Evolutionary conservation across 164 flowering plant genomes (phyloP).

Genomic region (Tetrastigma voinierianum): DNA sequence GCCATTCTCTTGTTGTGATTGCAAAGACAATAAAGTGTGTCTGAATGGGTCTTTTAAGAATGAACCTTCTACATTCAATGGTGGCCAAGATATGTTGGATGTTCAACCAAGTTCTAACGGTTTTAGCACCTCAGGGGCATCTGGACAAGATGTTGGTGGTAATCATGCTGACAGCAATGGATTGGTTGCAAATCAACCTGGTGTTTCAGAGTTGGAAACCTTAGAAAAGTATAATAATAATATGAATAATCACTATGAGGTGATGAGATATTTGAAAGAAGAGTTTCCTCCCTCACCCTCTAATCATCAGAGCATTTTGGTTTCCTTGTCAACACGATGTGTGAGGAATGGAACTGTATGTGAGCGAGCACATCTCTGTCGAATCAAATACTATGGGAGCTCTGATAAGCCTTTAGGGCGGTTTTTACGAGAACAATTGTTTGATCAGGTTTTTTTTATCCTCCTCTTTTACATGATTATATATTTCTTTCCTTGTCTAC

Average conservation of each 20-base stretch:
- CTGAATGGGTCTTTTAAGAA: conserved; percentile 1
- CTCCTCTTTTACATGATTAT: background rate
- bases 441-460: conserved; percentile 63
- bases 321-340: conserved; percentile 79
- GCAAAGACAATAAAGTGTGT: background rate
- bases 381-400: conserved; percentile 90
- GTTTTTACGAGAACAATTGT: conserved; percentile 71
- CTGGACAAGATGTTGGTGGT: background rate
- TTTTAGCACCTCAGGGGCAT: conserved; percentile 3
- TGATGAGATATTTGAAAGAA: conserved; percentile 45
- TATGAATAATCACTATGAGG: conserved; percentile 25
- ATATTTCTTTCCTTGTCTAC: too few species aligned
- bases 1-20: background rate
- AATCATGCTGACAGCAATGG: background rate
- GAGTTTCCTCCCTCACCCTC: conserved; percentile 86
- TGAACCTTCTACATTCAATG: background rate
- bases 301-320: conserved; percentile 89
- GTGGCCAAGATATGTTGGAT: background rate
- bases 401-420: conserved; percentile 94
- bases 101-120: background rate
- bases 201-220: background rate
- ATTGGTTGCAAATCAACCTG: background rate
- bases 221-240: background rate
- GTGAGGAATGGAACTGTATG: conserved; percentile 95
- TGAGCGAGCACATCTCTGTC: conserved; percentile 75